Base-by-base conservation (phyloP, 31 red algal species). In the Odonthalia washingtoniensis region DNA sequence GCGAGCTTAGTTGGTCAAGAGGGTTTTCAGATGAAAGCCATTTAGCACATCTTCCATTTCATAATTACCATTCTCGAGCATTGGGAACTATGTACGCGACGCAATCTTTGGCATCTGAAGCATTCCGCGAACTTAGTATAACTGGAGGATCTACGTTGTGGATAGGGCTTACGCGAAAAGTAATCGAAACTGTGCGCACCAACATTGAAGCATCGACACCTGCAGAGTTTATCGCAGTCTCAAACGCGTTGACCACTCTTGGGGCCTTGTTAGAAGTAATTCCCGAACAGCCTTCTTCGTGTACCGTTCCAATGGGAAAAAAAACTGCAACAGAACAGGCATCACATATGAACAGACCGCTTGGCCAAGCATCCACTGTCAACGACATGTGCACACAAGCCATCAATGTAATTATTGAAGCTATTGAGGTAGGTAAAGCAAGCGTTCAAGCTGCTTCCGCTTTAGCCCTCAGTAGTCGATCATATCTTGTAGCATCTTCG, bases 61-160 rank as follows among this genome's bases (percentile, higher is more conserved):
- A 92, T 52, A 82, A 92, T 70, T 92, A 70, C 70, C 90, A 92
- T 78, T 72, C 90, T 30, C 77, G 90, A 70, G 90, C 90, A 14
- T 37, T 92, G 49, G 81, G 90, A 61, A 81, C 79, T 53, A 92
- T 87, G 90, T 75, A 86, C 33, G 82, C 82, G 44, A 92, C 90
- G 9, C 36, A 82, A n/a, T 35, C 57, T 34, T 66, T 92, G 37
- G 82, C 91, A 26, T 75, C 91, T 12, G 91, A 93, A 64, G 91
- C 91, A 49, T 79, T 88, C 63, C 77, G 84, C 42, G 85, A 87
- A 69, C 62, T 93, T 34, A 77, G 91, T 61, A 87, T 73, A 4
- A 87, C 83, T 62, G 91, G 91, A 69, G 91, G 91, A 16, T 72
- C 91, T 9, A 69, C 72, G 2, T 72, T 93, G 46, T 93, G 91